Percentiles rank a stretch among this genome's conserved stretches.
Evolutionary conservation across 2,329 filamentous ascomycete genomes (phyloP).

Genomic region (Sporothrix humicola): DNA sequence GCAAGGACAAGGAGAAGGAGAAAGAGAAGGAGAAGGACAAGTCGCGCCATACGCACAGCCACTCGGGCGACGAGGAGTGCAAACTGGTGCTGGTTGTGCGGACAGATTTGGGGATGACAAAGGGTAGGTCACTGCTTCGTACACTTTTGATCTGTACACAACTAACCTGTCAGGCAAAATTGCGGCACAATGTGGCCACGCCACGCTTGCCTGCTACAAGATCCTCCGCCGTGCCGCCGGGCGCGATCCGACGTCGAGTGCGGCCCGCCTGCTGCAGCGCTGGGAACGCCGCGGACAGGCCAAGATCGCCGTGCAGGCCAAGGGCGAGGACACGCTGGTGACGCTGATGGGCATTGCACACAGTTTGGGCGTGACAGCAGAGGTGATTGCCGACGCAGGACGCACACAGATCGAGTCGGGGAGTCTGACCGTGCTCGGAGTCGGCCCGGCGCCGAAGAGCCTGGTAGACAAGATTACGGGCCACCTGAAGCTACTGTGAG

Average conservation of each 20-base stretch:
- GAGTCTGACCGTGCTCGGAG: constrained; percentile 88
- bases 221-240: constrained; percentile 65
- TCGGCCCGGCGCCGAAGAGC: constrained; percentile 81
- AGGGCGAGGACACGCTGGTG: constrained; percentile 82
- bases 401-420: constrained; percentile 95
- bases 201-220: constrained; percentile 98
- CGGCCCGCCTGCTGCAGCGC: constrained; percentile 70
- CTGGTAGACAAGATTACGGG: constrained; percentile 87
- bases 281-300: constrained; percentile 90
- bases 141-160: background rate
- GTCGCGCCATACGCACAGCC: constrained; percentile 45
- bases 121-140: constrained; percentile 62
- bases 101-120: constrained; percentile 96
- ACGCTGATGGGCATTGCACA: constrained; percentile 76
- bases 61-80: constrained; percentile 73
- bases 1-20: constrained; percentile 41
- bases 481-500: constrained; percentile 76
- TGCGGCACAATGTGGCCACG: constrained; percentile 91
- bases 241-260: constrained; percentile 56
- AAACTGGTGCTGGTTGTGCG: constrained; percentile 92
- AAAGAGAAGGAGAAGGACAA: constrained; percentile 51
- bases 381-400: constrained; percentile 93
- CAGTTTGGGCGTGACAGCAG: constrained; percentile 82
- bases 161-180: constrained; percentile 75
- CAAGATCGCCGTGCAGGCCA: constrained; percentile 90